These are phyloP conservation scores for Lactarius pseudohatsudake DNA, from an alignment of 768 basidiomycete species.

Conservation along the genomic window DNA sequence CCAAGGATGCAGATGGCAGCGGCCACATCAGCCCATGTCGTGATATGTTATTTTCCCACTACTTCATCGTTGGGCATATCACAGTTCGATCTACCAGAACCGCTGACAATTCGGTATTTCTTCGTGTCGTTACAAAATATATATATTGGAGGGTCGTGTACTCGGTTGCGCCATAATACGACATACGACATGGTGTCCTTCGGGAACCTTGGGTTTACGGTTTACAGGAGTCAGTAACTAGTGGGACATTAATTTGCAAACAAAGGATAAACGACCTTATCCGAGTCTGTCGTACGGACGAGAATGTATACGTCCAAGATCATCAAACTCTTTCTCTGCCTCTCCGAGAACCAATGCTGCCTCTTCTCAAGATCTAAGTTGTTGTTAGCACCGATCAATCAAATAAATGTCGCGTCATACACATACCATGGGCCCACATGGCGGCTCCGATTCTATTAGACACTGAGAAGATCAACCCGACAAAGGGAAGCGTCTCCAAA, in stretches of 20 bases:
- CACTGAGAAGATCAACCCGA: slow-evolving; percentile 78
- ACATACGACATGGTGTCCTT: neutral
- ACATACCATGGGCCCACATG: slow-evolving; percentile 86
- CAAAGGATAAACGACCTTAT: too few species aligned
- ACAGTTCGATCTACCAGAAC: too few species aligned
- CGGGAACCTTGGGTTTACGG: neutral
- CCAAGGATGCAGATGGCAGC: too few species aligned
- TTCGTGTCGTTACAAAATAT: too few species aligned
- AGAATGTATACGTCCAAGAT: too few species aligned
- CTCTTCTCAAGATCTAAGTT: slow-evolving; percentile 60
- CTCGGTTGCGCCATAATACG: neutral
- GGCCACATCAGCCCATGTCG: too few species aligned
- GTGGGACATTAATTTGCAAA: neutral
- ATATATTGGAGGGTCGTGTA: too few species aligned
- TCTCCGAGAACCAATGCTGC: slow-evolving; percentile 47
- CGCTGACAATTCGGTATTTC: too few species aligned
- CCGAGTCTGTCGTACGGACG: neutral
- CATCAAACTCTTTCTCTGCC: slow-evolving; percentile 13
- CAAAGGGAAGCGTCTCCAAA: slow-evolving; percentile 75
- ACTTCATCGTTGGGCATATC: too few species aligned
- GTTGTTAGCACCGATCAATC: neutral
- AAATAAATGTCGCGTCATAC: neutral
- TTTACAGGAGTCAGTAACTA: neutral
- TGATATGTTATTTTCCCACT: too few species aligned
- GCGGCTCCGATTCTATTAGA: slow-evolving; percentile 90